Base-by-base conservation (phyloP, 2,329 filamentous ascomycete species). In the Triangularia setosa region DNA sequence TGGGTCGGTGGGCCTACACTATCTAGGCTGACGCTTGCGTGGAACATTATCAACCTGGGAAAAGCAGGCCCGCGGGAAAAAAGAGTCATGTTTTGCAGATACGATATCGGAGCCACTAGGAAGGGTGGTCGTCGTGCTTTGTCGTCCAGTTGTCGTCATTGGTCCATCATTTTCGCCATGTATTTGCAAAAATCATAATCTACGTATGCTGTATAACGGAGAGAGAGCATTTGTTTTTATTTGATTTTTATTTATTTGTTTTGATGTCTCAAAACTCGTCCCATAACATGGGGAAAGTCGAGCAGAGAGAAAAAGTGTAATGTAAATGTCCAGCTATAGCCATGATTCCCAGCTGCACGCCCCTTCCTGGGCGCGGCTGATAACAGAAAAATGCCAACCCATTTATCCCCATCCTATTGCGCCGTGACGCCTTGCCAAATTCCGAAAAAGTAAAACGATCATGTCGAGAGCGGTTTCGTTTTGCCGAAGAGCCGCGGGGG, bases 51-150 rank as follows among this genome's bases (percentile, higher is more conserved):
- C 33, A n/a, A 16, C 4, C 33, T 14, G 14, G 33, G 14, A 16
- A 40, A 40, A 40, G n/a, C n/a, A n/a, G n/a, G n/a, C n/a, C n/a
- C n/a, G n/a, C n/a, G n/a, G n/a, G n/a, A 33, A 18, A 48, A 21
- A n/a, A 54, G 60, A 48, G 52, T 62, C 54, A 62, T 58, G 60
- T 35, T 21, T 21, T 11, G n/a, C 27, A 62, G 64, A 64, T 65
- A 67, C 65, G 65, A 67, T 65, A 67, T 67, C 65, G 65, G 65
- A 67, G 65, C n/a, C 11, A 14, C 9, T 25, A 18, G 35, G 35
- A 5, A 40, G 14, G 14, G 14, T 5, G 30, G 14, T 9, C n/a
- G 6, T 48, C 40, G 40, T 48, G n/a, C n/a, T 48, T 9, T 21
- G 12, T 18, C 40, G 40, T 18, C 40, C 21, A 9, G 16, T 48